phyloP scores from a whole-genome alignment of 257 asterid genomes.

The Verbascum thapsus region DNA sequence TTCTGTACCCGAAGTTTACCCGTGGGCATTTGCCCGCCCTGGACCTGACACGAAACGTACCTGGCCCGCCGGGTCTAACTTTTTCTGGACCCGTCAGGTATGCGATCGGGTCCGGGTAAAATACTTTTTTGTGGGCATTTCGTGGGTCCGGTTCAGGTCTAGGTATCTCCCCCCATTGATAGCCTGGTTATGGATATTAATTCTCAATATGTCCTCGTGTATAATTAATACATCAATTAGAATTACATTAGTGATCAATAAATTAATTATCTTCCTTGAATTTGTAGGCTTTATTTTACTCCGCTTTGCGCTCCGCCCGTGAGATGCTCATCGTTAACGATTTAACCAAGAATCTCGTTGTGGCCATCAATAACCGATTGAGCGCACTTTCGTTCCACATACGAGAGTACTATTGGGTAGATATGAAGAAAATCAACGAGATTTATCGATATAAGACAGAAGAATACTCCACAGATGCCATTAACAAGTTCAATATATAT shows the following conservation, averaged over 20 bases:
- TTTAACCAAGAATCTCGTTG: constrained; percentile 56
- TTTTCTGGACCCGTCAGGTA: too few species aligned
- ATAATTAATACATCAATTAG: neutral
- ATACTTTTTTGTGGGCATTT: too few species aligned
- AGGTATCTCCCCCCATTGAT: too few species aligned
- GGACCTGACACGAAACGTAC: too few species aligned
- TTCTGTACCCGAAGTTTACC: too few species aligned
- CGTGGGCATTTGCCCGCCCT: too few species aligned
- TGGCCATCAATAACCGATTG: constrained; percentile 65
- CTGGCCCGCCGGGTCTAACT: too few species aligned
- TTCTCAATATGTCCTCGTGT: neutral
- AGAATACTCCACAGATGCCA: constrained; percentile 69
- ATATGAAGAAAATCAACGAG: constrained; percentile 62
- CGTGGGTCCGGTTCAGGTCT: too few species aligned
- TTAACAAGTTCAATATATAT: constrained; percentile 78
- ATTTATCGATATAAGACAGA: constrained; percentile 73
- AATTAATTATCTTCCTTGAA: neutral
- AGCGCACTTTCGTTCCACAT: constrained; percentile 72
- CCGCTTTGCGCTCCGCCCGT: constrained; percentile 72
- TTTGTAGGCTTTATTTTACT: constrained; percentile 66
- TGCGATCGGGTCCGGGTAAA: too few species aligned
- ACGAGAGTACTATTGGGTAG: constrained; percentile 75
- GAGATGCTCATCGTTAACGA: constrained; percentile 71
- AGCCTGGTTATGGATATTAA: too few species aligned
- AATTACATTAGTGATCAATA: neutral